A percentile compares a stretch with the other conserved stretches of the same genome.
These are phyloP conservation scores for Piromyces finnis DNA, from an alignment of 192 early-diverging fungal genomes.

Conservation along the genomic window DNA sequence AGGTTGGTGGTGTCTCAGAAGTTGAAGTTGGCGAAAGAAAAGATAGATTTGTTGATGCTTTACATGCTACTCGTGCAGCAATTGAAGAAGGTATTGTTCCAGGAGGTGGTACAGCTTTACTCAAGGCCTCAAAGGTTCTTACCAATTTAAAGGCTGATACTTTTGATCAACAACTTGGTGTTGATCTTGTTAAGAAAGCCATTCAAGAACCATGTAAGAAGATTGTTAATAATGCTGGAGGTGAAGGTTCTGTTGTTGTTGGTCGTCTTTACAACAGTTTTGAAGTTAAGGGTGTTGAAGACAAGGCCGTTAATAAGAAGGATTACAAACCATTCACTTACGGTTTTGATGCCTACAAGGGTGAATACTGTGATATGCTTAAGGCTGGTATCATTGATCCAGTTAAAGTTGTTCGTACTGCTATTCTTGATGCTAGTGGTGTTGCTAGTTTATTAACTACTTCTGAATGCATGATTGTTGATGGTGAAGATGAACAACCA, in stretches of 20 bases:
- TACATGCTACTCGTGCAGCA: slow-evolving; percentile 96
- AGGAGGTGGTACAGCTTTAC: slow-evolving; percentile 90
- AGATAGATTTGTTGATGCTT: slow-evolving; percentile 96
- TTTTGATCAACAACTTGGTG: slow-evolving; percentile 99
- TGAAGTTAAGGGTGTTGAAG: slow-evolving; percentile 13
- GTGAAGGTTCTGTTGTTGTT: slow-evolving; percentile 89
- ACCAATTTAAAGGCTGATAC: slow-evolving; percentile 69
- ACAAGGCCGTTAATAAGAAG: slow-evolving; percentile 1
- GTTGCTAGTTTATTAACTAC: slow-evolving; percentile 95
- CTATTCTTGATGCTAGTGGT: slow-evolving; percentile 88
- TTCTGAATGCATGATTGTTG: slow-evolving; percentile 95
- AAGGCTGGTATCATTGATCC: slow-evolving; percentile 94
- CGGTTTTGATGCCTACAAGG: slow-evolving; percentile 78
- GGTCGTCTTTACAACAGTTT: slow-evolving; percentile 58
- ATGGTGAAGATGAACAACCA: slow-evolving; percentile 64
- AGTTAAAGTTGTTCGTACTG: slow-evolving; percentile 97
- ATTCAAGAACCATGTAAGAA: slow-evolving; percentile 82
- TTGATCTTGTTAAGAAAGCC: slow-evolving; percentile 90
- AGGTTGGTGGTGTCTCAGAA: slow-evolving; percentile 93
- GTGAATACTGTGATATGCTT: slow-evolving; percentile 94
- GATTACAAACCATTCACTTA: slow-evolving; percentile 10
- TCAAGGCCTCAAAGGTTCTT: slow-evolving; percentile 80
- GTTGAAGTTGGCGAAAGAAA: slow-evolving; percentile 99
- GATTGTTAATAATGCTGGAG: slow-evolving; percentile 95
- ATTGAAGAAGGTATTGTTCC: slow-evolving; percentile 99